These are phyloP conservation scores for Lachancea sp. DNA, from an alignment of 805 yeast species.

Conservation along the genomic window DNA sequence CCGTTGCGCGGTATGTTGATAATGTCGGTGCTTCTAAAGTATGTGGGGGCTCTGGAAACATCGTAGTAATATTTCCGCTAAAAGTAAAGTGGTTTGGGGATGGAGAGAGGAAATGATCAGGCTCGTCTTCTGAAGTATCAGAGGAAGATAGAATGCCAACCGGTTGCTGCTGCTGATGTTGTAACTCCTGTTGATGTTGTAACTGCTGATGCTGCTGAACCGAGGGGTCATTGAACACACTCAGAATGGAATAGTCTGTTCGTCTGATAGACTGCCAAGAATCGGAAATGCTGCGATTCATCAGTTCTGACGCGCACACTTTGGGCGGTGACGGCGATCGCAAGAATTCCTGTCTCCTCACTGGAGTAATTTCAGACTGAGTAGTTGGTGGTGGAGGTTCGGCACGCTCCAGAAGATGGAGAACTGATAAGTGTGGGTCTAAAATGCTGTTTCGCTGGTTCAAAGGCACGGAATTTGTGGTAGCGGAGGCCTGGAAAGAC, in stretches of 20 bases:
- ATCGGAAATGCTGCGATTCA: slow-evolving; percentile 19
- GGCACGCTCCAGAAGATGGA: slow-evolving; percentile 20
- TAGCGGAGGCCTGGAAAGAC: not conserved
- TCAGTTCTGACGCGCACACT: slow-evolving; percentile 1
- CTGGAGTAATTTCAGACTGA: not conserved
- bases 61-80: not conserved
- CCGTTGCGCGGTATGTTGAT: not conserved
- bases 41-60: slow-evolving; percentile 3
- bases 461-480: slow-evolving; percentile 2
- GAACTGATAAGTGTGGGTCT: slow-evolving; percentile 30
- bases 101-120: slow-evolving; percentile 14
- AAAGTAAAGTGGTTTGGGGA: slow-evolving; percentile 8
- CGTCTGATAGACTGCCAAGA: slow-evolving; percentile 30
- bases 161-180: slow-evolving; percentile 4
- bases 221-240: slow-evolving; percentile 12
- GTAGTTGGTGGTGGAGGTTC: slow-evolving; percentile 1
- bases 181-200: not conserved
- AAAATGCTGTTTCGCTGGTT: slow-evolving; percentile 39
- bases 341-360: not conserved
- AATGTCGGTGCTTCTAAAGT: slow-evolving; percentile 4
- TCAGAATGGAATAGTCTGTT: slow-evolving; percentile 17
- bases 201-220: slow-evolving; percentile 1
- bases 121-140: slow-evolving; percentile 32
- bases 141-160: slow-evolving; percentile 23
- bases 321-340: slow-evolving; percentile 3